phyloP scores from a whole-genome alignment of 345 rosid species.

The Isatis tinctoria region DNA sequence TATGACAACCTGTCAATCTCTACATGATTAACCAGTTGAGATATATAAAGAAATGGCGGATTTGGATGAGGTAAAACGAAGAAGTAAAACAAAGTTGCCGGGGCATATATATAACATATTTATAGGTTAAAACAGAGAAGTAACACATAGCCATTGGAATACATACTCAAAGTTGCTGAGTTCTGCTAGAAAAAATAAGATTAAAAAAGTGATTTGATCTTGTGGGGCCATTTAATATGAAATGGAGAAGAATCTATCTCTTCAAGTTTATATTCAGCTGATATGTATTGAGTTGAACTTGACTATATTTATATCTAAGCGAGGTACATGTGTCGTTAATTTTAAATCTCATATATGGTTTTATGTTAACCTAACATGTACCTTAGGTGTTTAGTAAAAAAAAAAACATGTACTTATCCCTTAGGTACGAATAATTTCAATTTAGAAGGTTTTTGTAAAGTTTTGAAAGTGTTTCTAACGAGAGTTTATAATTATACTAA shows the following conservation, averaged over 20 bases:
- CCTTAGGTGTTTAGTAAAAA: background rate
- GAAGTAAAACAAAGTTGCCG: background rate
- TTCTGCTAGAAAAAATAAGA: background rate
- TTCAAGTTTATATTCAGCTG: background rate
- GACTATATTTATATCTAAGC: background rate
- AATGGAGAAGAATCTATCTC: background rate
- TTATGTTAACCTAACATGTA: background rate
- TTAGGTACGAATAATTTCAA: background rate
- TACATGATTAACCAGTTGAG: conserved; percentile 1
- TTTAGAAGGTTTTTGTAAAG: background rate
- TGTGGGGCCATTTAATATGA: background rate
- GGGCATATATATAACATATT: background rate
- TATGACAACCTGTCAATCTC: conserved; percentile 13
- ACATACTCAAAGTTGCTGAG: background rate
- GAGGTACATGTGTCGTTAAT: background rate
- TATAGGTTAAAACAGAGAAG: background rate
- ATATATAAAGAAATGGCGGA: background rate
- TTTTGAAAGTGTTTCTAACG: background rate
- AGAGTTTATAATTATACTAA: background rate
- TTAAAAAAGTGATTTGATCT: background rate
- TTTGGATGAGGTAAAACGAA: background rate
- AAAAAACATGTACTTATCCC: background rate
- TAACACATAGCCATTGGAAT: background rate
- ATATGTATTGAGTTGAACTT: background rate
- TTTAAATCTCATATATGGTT: background rate